Evolutionary conservation across 1,284 basidiomycete species (phyloP).

Genomic region (Stereum hirsutum): DNA sequence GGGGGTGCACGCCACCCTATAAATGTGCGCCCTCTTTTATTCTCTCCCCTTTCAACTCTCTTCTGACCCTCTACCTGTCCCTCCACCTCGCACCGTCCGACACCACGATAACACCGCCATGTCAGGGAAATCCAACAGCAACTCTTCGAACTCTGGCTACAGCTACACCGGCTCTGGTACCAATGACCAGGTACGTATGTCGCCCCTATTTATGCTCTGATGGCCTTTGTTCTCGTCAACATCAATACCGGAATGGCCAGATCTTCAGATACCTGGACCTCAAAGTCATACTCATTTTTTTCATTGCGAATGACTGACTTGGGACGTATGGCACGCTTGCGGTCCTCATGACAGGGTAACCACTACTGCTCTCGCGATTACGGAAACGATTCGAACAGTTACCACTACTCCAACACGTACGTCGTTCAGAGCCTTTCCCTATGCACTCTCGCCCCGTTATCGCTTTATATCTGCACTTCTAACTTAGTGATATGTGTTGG

Average conservation of each 20-base stretch:
- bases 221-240: neutral
- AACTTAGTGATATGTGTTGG: neutral
- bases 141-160: slow-evolving; percentile 21
- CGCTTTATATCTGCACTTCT: slow-evolving; percentile 2
- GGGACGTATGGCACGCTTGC: too few species aligned
- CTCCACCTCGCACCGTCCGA: too few species aligned
- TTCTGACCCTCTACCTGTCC: too few species aligned
- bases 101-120: too few species aligned
- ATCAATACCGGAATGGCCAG: neutral
- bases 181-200: slow-evolving; percentile 33
- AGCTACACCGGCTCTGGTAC: slow-evolving; percentile 37
- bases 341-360: slow-evolving; percentile 32
- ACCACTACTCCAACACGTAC: slow-evolving; percentile 51
- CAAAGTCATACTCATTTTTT: neutral
- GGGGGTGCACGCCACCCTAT: too few species aligned
- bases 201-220: neutral
- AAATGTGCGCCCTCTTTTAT: too few species aligned
- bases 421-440: too few species aligned
- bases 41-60: too few species aligned
- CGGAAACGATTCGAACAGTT: slow-evolving; percentile 28
- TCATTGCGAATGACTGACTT: too few species aligned
- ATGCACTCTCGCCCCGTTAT: too few species aligned
- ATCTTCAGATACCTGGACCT: neutral
- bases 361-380: slow-evolving; percentile 44
- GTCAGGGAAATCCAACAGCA: too few species aligned